Evolutionary conservation across 441 rosid species (phyloP).

Genomic region (Biscutella laevigata): DNA sequence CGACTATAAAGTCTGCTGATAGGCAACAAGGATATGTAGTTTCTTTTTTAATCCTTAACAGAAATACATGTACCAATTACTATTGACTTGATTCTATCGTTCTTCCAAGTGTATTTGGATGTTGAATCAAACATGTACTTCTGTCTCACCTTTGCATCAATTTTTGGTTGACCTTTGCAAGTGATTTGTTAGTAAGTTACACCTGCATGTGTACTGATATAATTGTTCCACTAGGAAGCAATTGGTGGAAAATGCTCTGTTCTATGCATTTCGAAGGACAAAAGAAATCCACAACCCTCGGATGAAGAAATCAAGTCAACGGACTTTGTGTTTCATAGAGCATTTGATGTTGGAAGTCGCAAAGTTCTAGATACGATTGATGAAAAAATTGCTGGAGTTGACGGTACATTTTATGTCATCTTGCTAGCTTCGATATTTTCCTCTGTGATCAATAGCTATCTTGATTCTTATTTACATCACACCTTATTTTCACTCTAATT

Average conservation of each 20-base stretch:
- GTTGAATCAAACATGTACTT: background rate
- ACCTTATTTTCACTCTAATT: constrained; percentile 22
- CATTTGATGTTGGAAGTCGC: constrained; percentile 56
- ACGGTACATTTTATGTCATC: constrained; percentile 36
- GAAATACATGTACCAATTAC: background rate
- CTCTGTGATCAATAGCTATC: constrained; percentile 10
- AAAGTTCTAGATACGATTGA: constrained; percentile 42
- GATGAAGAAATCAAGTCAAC: constrained; percentile 41
- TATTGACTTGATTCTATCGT: background rate
- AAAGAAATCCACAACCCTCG: constrained; percentile 55
- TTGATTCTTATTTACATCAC: constrained; percentile 18
- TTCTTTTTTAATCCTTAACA: background rate
- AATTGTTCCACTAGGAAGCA: constrained; percentile 48
- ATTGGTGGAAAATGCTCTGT: constrained; percentile 85
- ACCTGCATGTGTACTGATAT: constrained; percentile 8
- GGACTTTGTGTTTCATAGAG: constrained; percentile 52
- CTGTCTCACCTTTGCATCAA: too few relatives aligned
- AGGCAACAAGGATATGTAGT: background rate
- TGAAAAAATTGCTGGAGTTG: constrained; percentile 52
- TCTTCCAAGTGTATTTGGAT: background rate
- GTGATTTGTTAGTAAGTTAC: background rate
- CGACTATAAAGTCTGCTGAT: background rate
- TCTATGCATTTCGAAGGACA: constrained; percentile 61
- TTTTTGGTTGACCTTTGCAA: constrained; percentile 1
- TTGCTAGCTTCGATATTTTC: too few relatives aligned